These are phyloP conservation scores for Lichtheimia ornata DNA, from an alignment of 371 early-diverging fungal species.

Conservation along the genomic window DNA sequence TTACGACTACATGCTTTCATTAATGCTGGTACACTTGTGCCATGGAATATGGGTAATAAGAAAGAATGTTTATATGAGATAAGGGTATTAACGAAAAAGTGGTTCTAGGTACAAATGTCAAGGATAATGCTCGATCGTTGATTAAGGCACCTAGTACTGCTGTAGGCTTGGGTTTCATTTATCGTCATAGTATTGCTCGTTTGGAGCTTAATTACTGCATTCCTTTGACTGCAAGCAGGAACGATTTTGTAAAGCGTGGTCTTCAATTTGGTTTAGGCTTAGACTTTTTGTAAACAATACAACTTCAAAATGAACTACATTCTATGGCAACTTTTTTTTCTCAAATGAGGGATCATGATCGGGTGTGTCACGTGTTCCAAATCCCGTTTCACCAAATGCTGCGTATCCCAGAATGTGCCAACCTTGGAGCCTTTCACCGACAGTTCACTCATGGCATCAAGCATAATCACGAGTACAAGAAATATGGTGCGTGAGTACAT, in stretches of 20 bases:
- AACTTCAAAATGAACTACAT: background rate
- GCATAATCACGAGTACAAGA: slow-evolving; percentile 39
- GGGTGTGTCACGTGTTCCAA: too few relatives aligned
- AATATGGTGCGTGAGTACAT: slow-evolving; percentile 67
- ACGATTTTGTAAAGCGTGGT: slow-evolving; percentile 80
- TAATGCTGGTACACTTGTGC: slow-evolving; percentile 81
- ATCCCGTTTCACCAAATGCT: too few relatives aligned
- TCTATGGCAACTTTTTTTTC: too few relatives aligned
- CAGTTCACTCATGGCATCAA: too few relatives aligned
- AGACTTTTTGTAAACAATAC: slow-evolving; percentile 67
- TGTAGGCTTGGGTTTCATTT: slow-evolving; percentile 82
- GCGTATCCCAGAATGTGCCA: too few relatives aligned
- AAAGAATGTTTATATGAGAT: background rate
- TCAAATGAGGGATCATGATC: too few relatives aligned
- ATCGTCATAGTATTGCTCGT: slow-evolving; percentile 81
- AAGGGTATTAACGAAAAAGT: background rate
- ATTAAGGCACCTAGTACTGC: slow-evolving; percentile 65
- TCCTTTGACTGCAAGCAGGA: slow-evolving; percentile 72
- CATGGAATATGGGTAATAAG: slow-evolving; percentile 34
- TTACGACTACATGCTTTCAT: slow-evolving; percentile 83
- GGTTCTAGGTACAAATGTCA: slow-evolving; percentile 15
- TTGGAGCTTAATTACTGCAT: slow-evolving; percentile 90
- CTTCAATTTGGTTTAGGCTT: slow-evolving; percentile 88
- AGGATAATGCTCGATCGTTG: slow-evolving; percentile 38
- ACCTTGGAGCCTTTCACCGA: too few relatives aligned